Base-by-base conservation (phyloP, 768 basidiomycete species). In the Rhodotorula graminis region DNA sequence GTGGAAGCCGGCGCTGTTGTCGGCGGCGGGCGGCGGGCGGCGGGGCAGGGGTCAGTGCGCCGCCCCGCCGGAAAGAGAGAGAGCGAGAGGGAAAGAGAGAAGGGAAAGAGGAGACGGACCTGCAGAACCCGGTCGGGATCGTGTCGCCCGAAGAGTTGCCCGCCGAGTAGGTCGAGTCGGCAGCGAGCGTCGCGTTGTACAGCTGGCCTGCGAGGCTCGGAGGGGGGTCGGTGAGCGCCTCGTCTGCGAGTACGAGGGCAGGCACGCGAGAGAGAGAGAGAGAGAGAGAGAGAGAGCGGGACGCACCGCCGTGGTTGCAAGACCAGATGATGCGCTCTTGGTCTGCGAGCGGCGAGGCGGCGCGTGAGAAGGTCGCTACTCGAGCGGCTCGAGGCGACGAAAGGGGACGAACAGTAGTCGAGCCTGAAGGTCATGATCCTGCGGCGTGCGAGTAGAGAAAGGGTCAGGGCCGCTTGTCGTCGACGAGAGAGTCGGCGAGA, bases 251-350 rank as follows among this genome's bases (percentile, higher is more conserved):
- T 12, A 33, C 19, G 19, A 52, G 49, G 33, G 11, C 9, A 0
- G 11, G 31, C 8, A 37, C 33, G 29, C 3, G 19, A 23, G 3
- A 15, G 1, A 7, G 27, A 2, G 19, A 15, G 25, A 47, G 37
- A 3, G 15, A 27, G 29, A 31, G 1, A 31, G 46, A 33, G 25
- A 18, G 33, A 18, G 3, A 23, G 23, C 6, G 4, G 0, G 27
- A 49, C 49, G 67, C 18, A 29, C 19, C n/a, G 44, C 59, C 73
- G 55, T 71, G 67, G 31, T 69, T 66, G 49, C 74, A 75, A n/a
- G 71, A 67, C 74, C 74, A 75, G 57, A 71, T 60, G 23, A 75
- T 61, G 52, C 69, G 69, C 18, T 40, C 40, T 19, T 71, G 67
- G 65, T 71, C 73, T 74, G 65, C n/a, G 6, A 11, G 16, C 1